Conservation (phyloP, 441 rosid genomes). For the Gossypium trilobum region DNA sequence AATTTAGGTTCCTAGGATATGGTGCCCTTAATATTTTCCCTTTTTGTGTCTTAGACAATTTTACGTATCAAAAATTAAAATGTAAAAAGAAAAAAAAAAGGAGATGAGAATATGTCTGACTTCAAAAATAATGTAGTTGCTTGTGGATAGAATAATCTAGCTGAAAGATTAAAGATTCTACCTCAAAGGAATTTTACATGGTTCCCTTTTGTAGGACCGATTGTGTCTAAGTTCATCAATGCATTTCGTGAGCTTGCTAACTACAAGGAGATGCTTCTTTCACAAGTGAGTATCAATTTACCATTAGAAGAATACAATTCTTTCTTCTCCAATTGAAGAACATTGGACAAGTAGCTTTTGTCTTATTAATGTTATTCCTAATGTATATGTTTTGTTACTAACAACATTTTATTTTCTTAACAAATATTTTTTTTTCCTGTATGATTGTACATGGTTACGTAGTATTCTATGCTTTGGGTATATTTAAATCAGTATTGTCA, state of each 20-base stretch:
- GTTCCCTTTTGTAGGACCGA: slow-evolving; percentile 53
- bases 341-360: not conserved
- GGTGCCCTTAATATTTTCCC: not conserved
- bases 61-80: not conserved
- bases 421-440: not conserved
- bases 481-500: not conserved
- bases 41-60: not conserved
- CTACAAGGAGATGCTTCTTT: slow-evolving; percentile 74
- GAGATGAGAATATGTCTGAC: not conserved
- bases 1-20: no score
- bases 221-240: slow-evolving; percentile 63
- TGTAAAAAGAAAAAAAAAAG: not conserved
- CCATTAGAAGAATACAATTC: slow-evolving; percentile 2
- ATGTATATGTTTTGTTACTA: not conserved
- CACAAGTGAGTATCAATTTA: slow-evolving; percentile 55
- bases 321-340: not conserved
- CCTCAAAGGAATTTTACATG: not conserved
- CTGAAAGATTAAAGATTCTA: not conserved
- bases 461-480: not conserved
- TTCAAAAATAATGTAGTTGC: not conserved
- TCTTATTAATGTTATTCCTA: not conserved
- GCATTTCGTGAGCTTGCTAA: slow-evolving; percentile 74
- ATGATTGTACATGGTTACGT: not conserved
- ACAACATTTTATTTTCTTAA: not conserved
- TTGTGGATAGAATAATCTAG: not conserved